These are phyloP conservation scores for Anthoceros angustus DNA, from an alignment of 225 moss, liverwort and hornwort genomes.

Conservation along the genomic window DNA sequence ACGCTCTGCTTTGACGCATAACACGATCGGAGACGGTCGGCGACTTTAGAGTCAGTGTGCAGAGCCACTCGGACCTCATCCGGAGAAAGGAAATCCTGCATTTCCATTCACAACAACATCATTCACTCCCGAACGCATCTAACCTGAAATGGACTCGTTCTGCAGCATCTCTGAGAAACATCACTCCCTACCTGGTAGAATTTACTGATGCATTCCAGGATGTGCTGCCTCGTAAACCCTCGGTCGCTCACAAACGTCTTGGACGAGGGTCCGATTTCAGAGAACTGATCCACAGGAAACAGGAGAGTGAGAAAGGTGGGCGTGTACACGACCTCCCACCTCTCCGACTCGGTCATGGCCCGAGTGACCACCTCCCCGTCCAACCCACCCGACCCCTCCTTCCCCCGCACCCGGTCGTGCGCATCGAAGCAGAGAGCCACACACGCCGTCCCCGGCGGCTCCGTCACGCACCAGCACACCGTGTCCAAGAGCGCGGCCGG, in stretches of 20 bases:
- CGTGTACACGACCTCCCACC: constrained; percentile 42
- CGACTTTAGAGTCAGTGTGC: constrained; percentile 54
- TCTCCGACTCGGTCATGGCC: constrained; percentile 38
- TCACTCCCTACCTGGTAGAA: constrained; percentile 36
- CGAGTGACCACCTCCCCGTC: constrained; percentile 42
- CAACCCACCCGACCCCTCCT: constrained; percentile 11
- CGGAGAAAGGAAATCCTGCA: constrained; percentile 28
- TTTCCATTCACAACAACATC: neutral
- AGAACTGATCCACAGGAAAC: constrained; percentile 46
- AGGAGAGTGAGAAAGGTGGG: constrained; percentile 40
- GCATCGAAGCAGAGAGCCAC: constrained; percentile 28
- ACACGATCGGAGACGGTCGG: constrained; percentile 34
- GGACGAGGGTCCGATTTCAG: constrained; percentile 45
- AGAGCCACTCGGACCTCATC: constrained; percentile 42
- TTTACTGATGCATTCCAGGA: constrained; percentile 26
- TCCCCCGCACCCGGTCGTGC: constrained; percentile 22
- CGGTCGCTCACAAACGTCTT: constrained; percentile 42
- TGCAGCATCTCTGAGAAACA: neutral
- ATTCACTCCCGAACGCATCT: neutral
- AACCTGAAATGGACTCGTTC: neutral
- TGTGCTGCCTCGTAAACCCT: constrained; percentile 33
- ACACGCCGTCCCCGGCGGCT: constrained; percentile 28
- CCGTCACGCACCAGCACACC: constrained; percentile 36
- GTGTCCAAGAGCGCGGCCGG: constrained; percentile 28
- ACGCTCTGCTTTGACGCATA: constrained; percentile 40